A percentile compares a stretch with the other conserved stretches of the same genome.
Conservation (phyloP, 2,329 filamentous ascomycete genomes). For the Pleoardoris graminearum region DNA sequence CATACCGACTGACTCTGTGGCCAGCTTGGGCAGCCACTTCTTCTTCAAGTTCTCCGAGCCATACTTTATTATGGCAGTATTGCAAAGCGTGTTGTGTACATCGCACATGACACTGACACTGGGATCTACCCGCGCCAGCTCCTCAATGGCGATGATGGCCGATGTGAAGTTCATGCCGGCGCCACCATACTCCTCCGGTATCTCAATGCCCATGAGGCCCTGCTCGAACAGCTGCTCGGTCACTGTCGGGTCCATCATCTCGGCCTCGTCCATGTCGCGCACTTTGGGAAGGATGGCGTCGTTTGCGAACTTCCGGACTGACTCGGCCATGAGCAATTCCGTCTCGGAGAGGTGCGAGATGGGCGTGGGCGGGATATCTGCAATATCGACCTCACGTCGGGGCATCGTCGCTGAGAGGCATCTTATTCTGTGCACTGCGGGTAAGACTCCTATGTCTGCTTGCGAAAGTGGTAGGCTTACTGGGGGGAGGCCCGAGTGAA, state of each 20-base stretch:
- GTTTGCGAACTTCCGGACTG: constrained; percentile 86
- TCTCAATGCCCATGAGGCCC: constrained; percentile 95
- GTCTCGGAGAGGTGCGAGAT: constrained; percentile 92
- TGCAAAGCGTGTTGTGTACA: constrained; percentile 97
- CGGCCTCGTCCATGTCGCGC: constrained; percentile 96
- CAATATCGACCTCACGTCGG: constrained; percentile 56
- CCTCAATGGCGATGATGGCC: constrained; percentile 95
- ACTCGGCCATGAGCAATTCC: constrained; percentile 85
- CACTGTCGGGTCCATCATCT: constrained; percentile 84
- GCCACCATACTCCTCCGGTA: constrained; percentile 94
- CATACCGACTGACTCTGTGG: constrained; percentile 78
- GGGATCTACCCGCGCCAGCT: constrained; percentile 90
- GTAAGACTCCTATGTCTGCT: constrained; percentile 8
- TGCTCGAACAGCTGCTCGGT: constrained; percentile 97
- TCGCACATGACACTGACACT: constrained; percentile 94
- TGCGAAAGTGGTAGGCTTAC: constrained; percentile 22
- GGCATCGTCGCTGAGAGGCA: constrained; percentile 49
- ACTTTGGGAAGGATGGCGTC: constrained; percentile 89
- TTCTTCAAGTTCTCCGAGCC: constrained; percentile 76
- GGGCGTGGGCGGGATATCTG: constrained; percentile 82
- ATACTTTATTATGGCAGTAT: constrained; percentile 87
- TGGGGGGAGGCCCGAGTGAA: constrained; percentile 35
- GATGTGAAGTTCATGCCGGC: constrained; percentile 99
- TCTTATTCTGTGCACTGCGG: constrained; percentile 32
- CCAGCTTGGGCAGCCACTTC: constrained; percentile 85